Base-by-base conservation (phyloP, 352 stramenopile genomes). In the Globisporangium acanthophoron region DNA sequence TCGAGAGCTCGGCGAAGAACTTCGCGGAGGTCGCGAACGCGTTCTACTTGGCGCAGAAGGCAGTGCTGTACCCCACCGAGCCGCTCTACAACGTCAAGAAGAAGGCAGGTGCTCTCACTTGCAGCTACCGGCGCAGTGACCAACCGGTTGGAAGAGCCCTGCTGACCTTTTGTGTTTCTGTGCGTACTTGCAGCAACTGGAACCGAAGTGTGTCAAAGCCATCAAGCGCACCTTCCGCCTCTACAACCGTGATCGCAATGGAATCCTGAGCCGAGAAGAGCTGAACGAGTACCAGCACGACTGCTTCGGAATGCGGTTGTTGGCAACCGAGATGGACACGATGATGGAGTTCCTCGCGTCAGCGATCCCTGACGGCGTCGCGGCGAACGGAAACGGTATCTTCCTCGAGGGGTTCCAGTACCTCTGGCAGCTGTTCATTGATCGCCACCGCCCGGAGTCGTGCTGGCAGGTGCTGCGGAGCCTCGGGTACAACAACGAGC, bases 221-320 rank as follows among this genome's bases (percentile, higher is more conserved):
- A 92, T 96, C 53, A 94, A 90, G 56, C 76, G 88, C n/a, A 78
- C 83, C 5, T 96, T 96, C 53, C 86, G 86, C 0, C 65, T 96
- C 33, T 96, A 92, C 60, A 88, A 96, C 49, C 74, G 74, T 13
- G 85, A 95, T 56, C 78, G 80, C 39, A 87, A 83, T 44, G 88
- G 87, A 0, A 71, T 94, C 24, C 67, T 96, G 18, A 95, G 70
- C 54, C 80, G 88, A 8, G 80, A 92, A 15, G 88, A 96, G 57
- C 71, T 96, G 29, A 96, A 96, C 50, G 80, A 92, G 49, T 96
- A 94, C 57, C 88, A 96, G 64, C 78, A 92, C 44, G 80, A 90
- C 56, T 96, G 85, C 64, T 96, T 95, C 65, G 79, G 81, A 9
- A 87, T 92, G 59, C 78, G 80, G 5, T 69, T 96, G 62, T 70